phyloP scores from a whole-genome alignment of 1,284 basidiomycete species.

The Pisolithus thermaeus region DNA sequence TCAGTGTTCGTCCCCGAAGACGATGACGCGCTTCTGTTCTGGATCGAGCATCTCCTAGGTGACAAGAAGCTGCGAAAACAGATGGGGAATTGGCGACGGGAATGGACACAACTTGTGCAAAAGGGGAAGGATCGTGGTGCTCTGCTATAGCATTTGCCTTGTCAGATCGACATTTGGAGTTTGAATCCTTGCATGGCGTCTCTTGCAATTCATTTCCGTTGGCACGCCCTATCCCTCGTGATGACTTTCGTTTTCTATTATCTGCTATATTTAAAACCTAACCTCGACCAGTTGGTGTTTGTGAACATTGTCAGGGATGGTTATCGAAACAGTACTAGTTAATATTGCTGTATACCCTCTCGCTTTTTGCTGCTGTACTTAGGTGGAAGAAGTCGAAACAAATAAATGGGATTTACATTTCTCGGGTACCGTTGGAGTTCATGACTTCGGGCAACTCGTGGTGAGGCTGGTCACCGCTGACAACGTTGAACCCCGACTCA shows the following conservation, averaged over 20 bases:
- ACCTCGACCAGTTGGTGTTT: background rate
- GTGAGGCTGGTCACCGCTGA: too few relatives aligned
- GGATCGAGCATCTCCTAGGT: slow-evolving; percentile 71
- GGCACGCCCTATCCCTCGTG: background rate
- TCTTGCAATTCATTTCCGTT: background rate
- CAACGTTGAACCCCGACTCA: too few relatives aligned
- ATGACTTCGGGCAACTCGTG: too few relatives aligned
- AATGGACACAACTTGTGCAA: slow-evolving; percentile 67
- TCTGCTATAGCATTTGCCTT: slow-evolving; percentile 45
- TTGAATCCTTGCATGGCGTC: background rate
- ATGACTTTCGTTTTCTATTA: too few relatives aligned
- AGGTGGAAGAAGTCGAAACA: background rate
- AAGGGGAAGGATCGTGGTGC: slow-evolving; percentile 57
- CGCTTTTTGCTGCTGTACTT: background rate
- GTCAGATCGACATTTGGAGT: background rate
- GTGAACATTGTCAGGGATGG: too few relatives aligned
- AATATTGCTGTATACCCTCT: background rate
- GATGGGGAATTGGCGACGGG: slow-evolving; percentile 65
- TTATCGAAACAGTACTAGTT: background rate
- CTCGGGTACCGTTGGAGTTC: too few relatives aligned
- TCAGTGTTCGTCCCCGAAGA: slow-evolving; percentile 90
- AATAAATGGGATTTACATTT: too few relatives aligned
- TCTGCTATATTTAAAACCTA: background rate
- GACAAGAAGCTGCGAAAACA: slow-evolving; percentile 65
- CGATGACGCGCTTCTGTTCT: slow-evolving; percentile 73